Conservation (phyloP, 768 basidiomycete genomes). For the Agaricus blazei region DNA sequence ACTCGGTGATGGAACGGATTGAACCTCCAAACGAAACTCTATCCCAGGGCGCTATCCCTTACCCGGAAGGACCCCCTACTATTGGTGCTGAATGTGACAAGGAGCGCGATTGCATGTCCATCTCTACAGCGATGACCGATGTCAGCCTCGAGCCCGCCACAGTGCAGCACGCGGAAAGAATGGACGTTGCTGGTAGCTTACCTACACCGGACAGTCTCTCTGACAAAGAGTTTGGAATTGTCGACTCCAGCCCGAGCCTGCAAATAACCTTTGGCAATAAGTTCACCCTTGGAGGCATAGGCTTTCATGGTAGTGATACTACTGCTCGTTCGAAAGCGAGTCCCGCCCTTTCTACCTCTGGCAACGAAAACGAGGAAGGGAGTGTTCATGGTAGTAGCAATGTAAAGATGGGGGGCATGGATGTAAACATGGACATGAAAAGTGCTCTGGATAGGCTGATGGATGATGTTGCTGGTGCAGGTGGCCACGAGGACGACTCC, state of each 20-base stretch:
- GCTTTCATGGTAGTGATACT: constrained; percentile 19
- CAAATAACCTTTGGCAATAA: constrained; percentile 45
- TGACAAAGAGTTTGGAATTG: constrained; percentile 29
- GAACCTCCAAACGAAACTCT: not conserved
- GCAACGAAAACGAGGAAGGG: not conserved
- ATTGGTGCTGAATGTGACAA: constrained; percentile 19
- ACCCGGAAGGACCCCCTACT: constrained; percentile 2
- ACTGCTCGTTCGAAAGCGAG: constrained; percentile 1
- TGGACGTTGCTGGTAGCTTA: constrained; percentile 18
- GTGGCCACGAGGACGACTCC: constrained; percentile 30
- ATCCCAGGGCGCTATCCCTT: not conserved
- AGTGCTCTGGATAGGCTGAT: constrained; percentile 70
- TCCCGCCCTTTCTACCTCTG: not conserved
- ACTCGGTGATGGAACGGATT: constrained; percentile 2
- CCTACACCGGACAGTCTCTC: constrained; percentile 14
- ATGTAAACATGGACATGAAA: constrained; percentile 66
- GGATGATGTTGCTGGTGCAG: constrained; percentile 57
- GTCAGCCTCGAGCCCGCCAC: constrained; percentile 47
- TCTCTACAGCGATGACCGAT: constrained; percentile 24
- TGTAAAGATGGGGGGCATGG: constrained; percentile 44
- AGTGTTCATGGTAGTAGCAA: constrained; percentile 24
- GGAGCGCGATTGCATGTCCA: constrained; percentile 33
- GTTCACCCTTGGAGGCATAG: constrained; percentile 35
- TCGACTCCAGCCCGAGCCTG: constrained; percentile 20
- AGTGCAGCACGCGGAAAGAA: constrained; percentile 43